phyloP scores from a whole-genome alignment of 495 filamentous ascomycete genomes.

The Daldinia grandis region DNA sequence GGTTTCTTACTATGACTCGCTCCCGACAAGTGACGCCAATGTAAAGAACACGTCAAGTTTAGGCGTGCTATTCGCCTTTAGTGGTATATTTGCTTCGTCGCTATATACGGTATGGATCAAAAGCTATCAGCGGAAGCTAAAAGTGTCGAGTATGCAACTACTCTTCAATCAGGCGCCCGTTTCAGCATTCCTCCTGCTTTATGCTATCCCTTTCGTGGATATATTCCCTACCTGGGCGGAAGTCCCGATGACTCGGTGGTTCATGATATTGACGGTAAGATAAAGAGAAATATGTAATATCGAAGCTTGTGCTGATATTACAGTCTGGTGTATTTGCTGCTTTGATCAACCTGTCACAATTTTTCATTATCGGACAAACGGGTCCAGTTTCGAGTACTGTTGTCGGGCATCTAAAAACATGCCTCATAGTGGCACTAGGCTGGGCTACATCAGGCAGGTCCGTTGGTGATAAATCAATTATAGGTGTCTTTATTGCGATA shows the following conservation, averaged over 20 bases:
- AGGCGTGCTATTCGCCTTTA: conserved; percentile 71
- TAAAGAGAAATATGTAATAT: background rate
- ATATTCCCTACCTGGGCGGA: conserved; percentile 63
- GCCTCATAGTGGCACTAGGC: conserved; percentile 65
- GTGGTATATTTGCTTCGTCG: conserved; percentile 69
- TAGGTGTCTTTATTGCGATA: conserved; percentile 63
- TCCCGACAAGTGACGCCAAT: conserved; percentile 56
- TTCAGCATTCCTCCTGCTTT: conserved; percentile 68
- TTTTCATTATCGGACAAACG: conserved; percentile 75
- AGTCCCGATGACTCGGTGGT: conserved; percentile 59
- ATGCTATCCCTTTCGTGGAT: conserved; percentile 72
- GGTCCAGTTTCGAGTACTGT: conserved; percentile 77
- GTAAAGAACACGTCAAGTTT: conserved; percentile 61
- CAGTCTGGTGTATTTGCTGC: conserved; percentile 69
- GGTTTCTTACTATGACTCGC: conserved; percentile 76
- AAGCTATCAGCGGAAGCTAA: conserved; percentile 70
- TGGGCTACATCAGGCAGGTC: conserved; percentile 63
- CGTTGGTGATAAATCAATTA: conserved; percentile 59
- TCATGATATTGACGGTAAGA: conserved; percentile 64
- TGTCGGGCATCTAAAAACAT: conserved; percentile 72
- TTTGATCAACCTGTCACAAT: conserved; percentile 77
- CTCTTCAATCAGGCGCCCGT: conserved; percentile 76
- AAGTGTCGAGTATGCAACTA: conserved; percentile 75
- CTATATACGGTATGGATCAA: conserved; percentile 77
- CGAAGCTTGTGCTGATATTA: conserved; percentile 38